A percentile compares a stretch with the other conserved stretches of the same genome.
Evolutionary conservation across 2,329 filamentous ascomycete genomes (phyloP).

Genomic region (Cladosporium sp.): DNA sequence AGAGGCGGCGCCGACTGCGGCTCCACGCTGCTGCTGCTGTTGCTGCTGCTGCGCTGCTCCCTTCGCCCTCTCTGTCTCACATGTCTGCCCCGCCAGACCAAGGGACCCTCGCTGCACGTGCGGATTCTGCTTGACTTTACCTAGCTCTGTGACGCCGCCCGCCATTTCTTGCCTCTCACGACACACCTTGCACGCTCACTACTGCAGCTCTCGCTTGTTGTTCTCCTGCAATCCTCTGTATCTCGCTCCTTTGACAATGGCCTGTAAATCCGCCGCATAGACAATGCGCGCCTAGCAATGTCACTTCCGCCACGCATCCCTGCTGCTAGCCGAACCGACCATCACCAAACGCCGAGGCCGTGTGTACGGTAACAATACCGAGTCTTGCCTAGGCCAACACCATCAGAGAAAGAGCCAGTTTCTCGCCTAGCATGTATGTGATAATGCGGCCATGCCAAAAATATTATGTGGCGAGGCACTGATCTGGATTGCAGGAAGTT

Average conservation of each 20-base stretch:
- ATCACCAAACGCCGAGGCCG: conserved; percentile 1
- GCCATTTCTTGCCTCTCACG: conserved; percentile 1
- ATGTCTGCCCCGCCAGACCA: conserved; percentile 1
- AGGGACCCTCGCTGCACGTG: conserved; percentile 2
- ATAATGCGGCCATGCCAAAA: not conserved
- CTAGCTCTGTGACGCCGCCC: conserved; percentile 9
- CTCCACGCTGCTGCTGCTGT: not conserved
- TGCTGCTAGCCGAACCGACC: conserved; percentile 1
- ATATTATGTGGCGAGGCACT: not conserved
- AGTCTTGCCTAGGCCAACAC: not conserved
- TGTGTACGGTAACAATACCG: not conserved
- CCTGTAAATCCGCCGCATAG: not conserved
- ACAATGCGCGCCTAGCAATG: conserved; percentile 4
- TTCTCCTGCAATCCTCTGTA: not conserved
- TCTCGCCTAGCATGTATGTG: conserved; percentile 2
- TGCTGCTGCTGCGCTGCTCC: no score
- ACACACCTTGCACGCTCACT: not conserved
- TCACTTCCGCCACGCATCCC: not conserved
- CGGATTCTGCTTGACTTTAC: not conserved
- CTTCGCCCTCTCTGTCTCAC: not conserved
- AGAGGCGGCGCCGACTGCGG: not conserved
- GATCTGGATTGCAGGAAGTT: conserved; percentile 72
- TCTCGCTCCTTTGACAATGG: not conserved
- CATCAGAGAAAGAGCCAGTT: not conserved
- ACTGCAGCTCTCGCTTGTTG: not conserved